These are phyloP conservation scores for Cronartium ribicola DNA, from an alignment of 1,284 basidiomycete species.

Conservation along the genomic window DNA sequence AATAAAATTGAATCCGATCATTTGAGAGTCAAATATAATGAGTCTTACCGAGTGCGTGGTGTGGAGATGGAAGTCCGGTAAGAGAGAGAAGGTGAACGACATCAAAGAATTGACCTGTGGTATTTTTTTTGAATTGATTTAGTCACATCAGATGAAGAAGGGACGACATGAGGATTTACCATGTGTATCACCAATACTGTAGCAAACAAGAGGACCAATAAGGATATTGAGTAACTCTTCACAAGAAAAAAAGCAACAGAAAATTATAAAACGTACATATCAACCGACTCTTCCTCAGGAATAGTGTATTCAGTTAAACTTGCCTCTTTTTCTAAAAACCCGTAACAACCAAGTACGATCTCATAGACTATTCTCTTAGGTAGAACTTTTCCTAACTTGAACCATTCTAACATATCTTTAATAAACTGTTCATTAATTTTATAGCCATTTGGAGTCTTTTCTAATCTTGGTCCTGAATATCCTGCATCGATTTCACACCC, in stretches of 20 bases:
- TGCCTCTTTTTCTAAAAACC: slow-evolving; percentile 69
- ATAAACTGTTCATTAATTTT: slow-evolving; percentile 73
- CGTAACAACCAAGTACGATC: slow-evolving; percentile 82
- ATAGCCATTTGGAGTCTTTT: slow-evolving; percentile 53
- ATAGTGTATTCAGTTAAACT: slow-evolving; percentile 75
- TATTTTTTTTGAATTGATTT: slow-evolving; percentile 31
- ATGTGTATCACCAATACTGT: slow-evolving; percentile 43
- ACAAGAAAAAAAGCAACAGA: not conserved
- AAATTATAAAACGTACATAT: slow-evolving; percentile 66
- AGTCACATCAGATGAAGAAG: slow-evolving; percentile 40
- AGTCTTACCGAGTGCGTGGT: slow-evolving; percentile 45
- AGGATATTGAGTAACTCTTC: slow-evolving; percentile 62
- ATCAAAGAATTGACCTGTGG: slow-evolving; percentile 85
- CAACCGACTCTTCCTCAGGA: slow-evolving; percentile 71
- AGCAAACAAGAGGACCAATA: slow-evolving; percentile 10
- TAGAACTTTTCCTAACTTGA: slow-evolving; percentile 82
- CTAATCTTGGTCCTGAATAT: slow-evolving; percentile 66
- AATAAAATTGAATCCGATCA: slow-evolving; percentile 65
- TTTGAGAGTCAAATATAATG: not conserved
- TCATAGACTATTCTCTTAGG: slow-evolving; percentile 89
- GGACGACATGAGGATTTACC: slow-evolving; percentile 20
- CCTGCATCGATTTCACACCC: slow-evolving; percentile 60
- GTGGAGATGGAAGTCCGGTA: slow-evolving; percentile 60
- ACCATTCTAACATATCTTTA: slow-evolving; percentile 79
- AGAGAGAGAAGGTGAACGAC: slow-evolving; percentile 79